phyloP scores from a whole-genome alignment of 2,329 filamentous ascomycete species.

The Cladosporium sp. region DNA sequence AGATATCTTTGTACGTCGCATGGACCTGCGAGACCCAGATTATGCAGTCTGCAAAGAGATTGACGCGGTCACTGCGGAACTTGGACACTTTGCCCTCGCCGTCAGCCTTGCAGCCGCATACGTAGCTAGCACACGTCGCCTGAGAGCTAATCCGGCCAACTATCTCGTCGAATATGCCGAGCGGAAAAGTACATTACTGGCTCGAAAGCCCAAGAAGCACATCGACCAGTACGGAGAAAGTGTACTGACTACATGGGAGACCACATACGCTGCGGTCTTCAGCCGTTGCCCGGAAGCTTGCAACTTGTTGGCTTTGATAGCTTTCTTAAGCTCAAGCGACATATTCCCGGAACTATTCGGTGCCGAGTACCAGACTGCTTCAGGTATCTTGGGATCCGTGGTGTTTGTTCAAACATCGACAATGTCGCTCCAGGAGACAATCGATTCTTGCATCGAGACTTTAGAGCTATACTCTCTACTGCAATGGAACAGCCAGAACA shows the following conservation, averaged over 20 bases:
- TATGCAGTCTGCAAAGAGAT: background rate
- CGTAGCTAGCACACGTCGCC: background rate
- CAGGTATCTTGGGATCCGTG: background rate
- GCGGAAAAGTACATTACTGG: background rate
- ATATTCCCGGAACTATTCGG: background rate
- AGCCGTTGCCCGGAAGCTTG: conserved; percentile 23
- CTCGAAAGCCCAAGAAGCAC: background rate
- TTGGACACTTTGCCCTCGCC: background rate
- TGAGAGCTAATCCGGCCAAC: background rate
- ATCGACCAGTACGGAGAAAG: conserved; percentile 29
- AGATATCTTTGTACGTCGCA: background rate
- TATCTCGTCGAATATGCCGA: background rate
- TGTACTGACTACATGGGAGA: conserved; percentile 31
- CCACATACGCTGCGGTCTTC: conserved; percentile 23
- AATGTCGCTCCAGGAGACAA: background rate
- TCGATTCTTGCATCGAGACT: conserved; percentile 4
- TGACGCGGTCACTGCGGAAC: background rate
- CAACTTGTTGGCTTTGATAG: conserved; percentile 7
- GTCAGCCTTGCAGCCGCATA: background rate
- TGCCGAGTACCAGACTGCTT: background rate
- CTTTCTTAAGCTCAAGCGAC: background rate
- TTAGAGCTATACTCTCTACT: conserved; percentile 24
- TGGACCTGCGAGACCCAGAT: background rate
- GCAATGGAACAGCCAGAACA: conserved; percentile 24
- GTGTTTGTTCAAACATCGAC: background rate